phyloP scores from a whole-genome alignment of 139 green algal species.

The Chlamydomonas sp. region DNA sequence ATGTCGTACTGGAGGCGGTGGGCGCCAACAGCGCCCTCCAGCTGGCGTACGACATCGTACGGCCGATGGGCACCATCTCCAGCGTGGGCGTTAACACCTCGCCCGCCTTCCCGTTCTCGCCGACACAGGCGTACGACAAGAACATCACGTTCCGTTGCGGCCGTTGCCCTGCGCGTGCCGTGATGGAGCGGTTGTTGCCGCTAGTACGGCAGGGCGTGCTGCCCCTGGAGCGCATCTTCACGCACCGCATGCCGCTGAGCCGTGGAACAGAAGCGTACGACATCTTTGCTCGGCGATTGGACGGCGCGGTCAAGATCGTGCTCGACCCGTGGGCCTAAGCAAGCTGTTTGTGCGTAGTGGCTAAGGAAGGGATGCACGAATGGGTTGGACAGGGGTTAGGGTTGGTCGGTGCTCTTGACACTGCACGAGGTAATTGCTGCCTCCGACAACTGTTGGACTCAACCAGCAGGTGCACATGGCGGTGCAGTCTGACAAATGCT shows the following conservation, averaged over 20 bases:
- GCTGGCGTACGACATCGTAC: slow-evolving; percentile 66
- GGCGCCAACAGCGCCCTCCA: slow-evolving; percentile 48
- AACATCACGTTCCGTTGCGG: slow-evolving; percentile 42
- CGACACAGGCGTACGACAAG: slow-evolving; percentile 54
- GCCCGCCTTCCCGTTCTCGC: slow-evolving; percentile 57
- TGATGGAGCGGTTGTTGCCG: slow-evolving; percentile 41
- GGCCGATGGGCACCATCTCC: slow-evolving; percentile 57
- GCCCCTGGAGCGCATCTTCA: slow-evolving; percentile 53
- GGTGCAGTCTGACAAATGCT: no score
- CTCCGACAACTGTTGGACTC: no score
- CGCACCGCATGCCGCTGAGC: slow-evolving; percentile 50
- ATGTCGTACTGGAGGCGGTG: slow-evolving; percentile 69
- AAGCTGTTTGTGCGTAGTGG: not conserved
- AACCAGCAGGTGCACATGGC: no score
- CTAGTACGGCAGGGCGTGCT: slow-evolving; percentile 8
- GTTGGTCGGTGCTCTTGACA: not conserved
- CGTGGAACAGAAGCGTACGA: slow-evolving; percentile 48
- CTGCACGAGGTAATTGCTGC: no score
- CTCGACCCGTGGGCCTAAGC: slow-evolving; percentile 52
- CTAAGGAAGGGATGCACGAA: not conserved
- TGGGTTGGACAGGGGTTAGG: not conserved
- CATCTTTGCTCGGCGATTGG: slow-evolving; percentile 45
- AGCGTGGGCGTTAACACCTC: slow-evolving; percentile 61
- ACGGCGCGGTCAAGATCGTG: slow-evolving; percentile 59
- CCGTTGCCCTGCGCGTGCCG: slow-evolving; percentile 45